Percentiles rank a stretch among this genome's conserved stretches.
These are phyloP conservation scores for Mariannaea elegans DNA, from an alignment of 2,329 filamentous ascomycete genomes.

Conservation along the genomic window DNA sequence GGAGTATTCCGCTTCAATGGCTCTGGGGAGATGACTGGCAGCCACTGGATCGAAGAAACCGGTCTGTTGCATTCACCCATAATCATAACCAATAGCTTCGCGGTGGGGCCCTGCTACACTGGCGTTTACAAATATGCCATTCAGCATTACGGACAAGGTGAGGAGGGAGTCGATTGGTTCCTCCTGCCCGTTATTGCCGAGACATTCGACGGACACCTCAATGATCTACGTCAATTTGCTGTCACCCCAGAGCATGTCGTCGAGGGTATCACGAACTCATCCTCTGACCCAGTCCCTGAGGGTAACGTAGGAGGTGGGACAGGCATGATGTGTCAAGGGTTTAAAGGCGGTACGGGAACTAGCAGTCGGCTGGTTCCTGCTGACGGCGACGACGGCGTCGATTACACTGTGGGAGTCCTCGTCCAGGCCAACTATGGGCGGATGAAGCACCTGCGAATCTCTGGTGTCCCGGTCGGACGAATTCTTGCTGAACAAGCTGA, in stretches of 20 bases:
- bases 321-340: conserved; percentile 70
- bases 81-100: conserved; percentile 25
- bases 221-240: conserved; percentile 63
- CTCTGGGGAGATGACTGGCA: conserved; percentile 68
- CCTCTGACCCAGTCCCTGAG: conserved; percentile 60
- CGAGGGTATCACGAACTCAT: conserved; percentile 59
- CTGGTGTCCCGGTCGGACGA: conserved; percentile 67
- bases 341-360: conserved; percentile 71
- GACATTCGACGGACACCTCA: conserved; percentile 68
- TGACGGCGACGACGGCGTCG: conserved; percentile 22
- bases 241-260: conserved; percentile 62
- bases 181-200: conserved; percentile 66
- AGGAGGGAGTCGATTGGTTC: conserved; percentile 58
- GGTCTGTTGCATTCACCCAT: conserved; percentile 45
- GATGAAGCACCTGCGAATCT: conserved; percentile 62
- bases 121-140: conserved; percentile 66
- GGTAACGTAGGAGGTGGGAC: conserved; percentile 70
- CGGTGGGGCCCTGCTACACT: conserved; percentile 50
- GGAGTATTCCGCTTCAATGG: conserved; percentile 70
- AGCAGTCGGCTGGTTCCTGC: conserved; percentile 56
- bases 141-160: conserved; percentile 51
- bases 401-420: conserved; percentile 66
- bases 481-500: conserved; percentile 56
- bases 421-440: conserved; percentile 72
- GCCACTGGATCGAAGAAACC: conserved; percentile 68